Evolutionary conservation across 495 filamentous ascomycete species (phyloP).

Genomic region (Podospora bellae-mahoneyi): DNA sequence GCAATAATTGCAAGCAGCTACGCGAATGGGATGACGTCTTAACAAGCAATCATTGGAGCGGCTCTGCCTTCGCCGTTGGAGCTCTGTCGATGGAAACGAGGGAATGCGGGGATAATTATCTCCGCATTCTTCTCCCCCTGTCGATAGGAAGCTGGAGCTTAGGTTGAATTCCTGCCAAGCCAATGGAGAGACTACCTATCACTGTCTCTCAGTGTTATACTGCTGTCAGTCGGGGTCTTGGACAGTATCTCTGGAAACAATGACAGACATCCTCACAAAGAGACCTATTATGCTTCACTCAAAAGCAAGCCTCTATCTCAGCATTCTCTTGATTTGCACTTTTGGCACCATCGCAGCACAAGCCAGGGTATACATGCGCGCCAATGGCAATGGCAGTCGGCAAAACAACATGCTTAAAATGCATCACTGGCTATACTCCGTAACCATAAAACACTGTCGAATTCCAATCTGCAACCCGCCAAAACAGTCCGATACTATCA

Average conservation of each 20-base stretch:
- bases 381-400: slow-evolving; percentile 14
- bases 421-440: slow-evolving; percentile 8
- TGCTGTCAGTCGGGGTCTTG: too few relatives aligned
- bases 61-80: slow-evolving; percentile 7
- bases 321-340: background rate
- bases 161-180: slow-evolving; percentile 1
- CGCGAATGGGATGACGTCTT: background rate
- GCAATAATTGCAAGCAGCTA: background rate
- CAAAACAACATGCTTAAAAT: slow-evolving; percentile 7
- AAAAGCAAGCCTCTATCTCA: too few relatives aligned
- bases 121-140: background rate
- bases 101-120: background rate
- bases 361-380: slow-evolving; percentile 10
- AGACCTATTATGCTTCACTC: too few relatives aligned
- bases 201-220: background rate
- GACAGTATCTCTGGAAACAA: too few relatives aligned
- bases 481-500: slow-evolving; percentile 20
- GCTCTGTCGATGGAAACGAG: background rate
- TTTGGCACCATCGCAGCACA: background rate
- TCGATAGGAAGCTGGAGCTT: background rate
- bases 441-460: slow-evolving; percentile 16
- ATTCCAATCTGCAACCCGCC: slow-evolving; percentile 28
- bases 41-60: slow-evolving; percentile 10
- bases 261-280: too few relatives aligned
- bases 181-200: background rate